Conservation (phyloP, 106 monocot species). For the Dendrobium chrysotoxum region DNA sequence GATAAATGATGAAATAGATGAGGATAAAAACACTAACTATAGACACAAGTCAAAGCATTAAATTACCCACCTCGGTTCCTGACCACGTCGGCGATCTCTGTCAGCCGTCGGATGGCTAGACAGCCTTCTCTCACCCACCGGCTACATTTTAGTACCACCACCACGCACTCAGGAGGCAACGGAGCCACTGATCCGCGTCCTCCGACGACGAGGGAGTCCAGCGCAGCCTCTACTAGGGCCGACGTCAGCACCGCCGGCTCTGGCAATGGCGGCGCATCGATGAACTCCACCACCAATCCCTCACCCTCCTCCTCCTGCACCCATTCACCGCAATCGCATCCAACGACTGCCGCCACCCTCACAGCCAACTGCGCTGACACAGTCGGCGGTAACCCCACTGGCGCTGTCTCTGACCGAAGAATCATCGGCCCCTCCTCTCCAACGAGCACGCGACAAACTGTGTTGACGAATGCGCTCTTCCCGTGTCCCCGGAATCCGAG, state of each 20-base stretch:
- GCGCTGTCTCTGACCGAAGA: conserved; percentile 51
- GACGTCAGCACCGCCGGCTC: conserved; percentile 22
- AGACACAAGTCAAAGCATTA: no score
- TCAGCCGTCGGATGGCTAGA: conserved; percentile 27
- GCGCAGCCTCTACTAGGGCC: conserved; percentile 32
- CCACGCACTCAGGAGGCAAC: conserved; percentile 44
- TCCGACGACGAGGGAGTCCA: not conserved
- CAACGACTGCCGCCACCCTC: conserved; percentile 5
- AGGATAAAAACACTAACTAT: no score
- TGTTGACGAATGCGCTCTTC: conserved; percentile 77
- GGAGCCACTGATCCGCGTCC: not conserved
- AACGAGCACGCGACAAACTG: conserved; percentile 56
- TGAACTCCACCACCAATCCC: conserved; percentile 34
- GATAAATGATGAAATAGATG: no score
- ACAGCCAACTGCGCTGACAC: conserved; percentile 11
- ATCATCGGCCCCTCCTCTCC: conserved; percentile 58
- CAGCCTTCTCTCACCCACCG: conserved; percentile 16
- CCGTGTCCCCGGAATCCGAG: conserved; percentile 59
- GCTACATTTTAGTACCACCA: conserved; percentile 44
- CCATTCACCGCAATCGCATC: conserved; percentile 7
- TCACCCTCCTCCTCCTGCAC: conserved; percentile 23
- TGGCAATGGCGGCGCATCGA: conserved; percentile 44
- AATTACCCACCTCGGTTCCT: conserved; percentile 35
- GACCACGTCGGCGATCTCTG: conserved; percentile 37
- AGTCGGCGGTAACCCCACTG: conserved; percentile 16